Conservation (phyloP, 768 basidiomycete species). For the Auriscalpium vulgare region DNA sequence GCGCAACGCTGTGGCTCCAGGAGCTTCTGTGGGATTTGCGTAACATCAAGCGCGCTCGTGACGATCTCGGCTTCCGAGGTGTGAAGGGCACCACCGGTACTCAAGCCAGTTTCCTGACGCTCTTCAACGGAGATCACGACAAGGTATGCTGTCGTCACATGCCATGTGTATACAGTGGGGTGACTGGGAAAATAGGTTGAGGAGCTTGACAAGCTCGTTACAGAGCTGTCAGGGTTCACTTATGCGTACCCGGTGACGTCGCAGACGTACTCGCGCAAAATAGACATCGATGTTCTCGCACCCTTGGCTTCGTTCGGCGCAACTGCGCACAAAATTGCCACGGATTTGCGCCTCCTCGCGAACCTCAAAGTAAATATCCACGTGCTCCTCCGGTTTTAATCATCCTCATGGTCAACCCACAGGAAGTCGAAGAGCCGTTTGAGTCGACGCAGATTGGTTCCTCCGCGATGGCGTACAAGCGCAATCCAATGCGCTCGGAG, state of each 20-base stretch:
- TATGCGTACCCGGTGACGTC: slow-evolving; percentile 98
- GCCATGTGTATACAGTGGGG: background rate
- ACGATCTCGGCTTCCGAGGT: slow-evolving; percentile 93
- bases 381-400: background rate
- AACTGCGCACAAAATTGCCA: slow-evolving; percentile 96
- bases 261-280: slow-evolving; percentile 97
- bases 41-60: slow-evolving; percentile 81
- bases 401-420: background rate
- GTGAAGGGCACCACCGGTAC: slow-evolving; percentile 99
- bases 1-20: slow-evolving; percentile 91
- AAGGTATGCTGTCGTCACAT: slow-evolving; percentile 45
- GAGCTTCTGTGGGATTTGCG: slow-evolving; percentile 96
- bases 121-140: slow-evolving; percentile 92
- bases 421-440: slow-evolving; percentile 98
- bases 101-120: slow-evolving; percentile 88
- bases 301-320: slow-evolving; percentile 87
- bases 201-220: slow-evolving; percentile 80
- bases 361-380: slow-evolving; percentile 65
- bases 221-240: slow-evolving; percentile 83
- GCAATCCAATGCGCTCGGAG: slow-evolving; percentile 98
- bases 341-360: slow-evolving; percentile 88
- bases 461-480: slow-evolving; percentile 98
- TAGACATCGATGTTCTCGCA: slow-evolving; percentile 87
- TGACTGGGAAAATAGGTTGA: slow-evolving; percentile 50
- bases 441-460: slow-evolving; percentile 98